Conservation (phyloP, 768 basidiomycete genomes). For the Coprinellus aureogranulatus region DNA sequence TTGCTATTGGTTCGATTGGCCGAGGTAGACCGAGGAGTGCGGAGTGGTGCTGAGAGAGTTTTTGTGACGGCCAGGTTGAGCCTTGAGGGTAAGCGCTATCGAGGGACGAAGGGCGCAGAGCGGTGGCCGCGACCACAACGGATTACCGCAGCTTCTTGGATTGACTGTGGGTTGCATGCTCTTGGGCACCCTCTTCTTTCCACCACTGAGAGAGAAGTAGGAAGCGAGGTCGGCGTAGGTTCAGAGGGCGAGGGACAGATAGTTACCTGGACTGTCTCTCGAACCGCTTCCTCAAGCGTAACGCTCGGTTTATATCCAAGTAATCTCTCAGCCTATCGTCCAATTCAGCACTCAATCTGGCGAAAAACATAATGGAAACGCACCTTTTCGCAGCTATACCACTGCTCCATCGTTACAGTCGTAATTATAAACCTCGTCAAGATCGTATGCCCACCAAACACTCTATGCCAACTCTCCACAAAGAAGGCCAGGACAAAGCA, state of each 20-base stretch:
- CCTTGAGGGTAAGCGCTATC: too few relatives aligned
- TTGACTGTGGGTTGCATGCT: neutral
- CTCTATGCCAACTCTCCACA: neutral
- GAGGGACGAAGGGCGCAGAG: too few relatives aligned
- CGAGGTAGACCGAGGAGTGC: too few relatives aligned
- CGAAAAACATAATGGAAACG: neutral
- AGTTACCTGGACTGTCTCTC: neutral
- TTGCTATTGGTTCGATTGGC: too few relatives aligned
- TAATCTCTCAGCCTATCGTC: neutral
- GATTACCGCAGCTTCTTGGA: neutral
- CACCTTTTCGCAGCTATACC: constrained; percentile 1
- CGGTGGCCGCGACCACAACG: too few relatives aligned
- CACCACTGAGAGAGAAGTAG: neutral
- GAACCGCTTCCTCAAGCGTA: neutral
- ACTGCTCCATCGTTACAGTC: neutral
- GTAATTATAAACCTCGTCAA: neutral
- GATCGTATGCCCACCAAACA: neutral
- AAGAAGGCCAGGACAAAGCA: neutral
- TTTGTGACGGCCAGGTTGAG: too few relatives aligned
- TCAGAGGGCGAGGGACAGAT: neutral
- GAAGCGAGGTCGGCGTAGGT: neutral
- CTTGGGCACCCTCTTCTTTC: neutral
- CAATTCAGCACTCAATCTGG: neutral
- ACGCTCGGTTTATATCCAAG: neutral
- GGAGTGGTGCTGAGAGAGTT: too few relatives aligned